Evolutionary conservation across 805 yeast genomes (phyloP), one percentile per base, ranked within the genome.

Genomic region (Saccharomycopsis selenospora): DNA sequence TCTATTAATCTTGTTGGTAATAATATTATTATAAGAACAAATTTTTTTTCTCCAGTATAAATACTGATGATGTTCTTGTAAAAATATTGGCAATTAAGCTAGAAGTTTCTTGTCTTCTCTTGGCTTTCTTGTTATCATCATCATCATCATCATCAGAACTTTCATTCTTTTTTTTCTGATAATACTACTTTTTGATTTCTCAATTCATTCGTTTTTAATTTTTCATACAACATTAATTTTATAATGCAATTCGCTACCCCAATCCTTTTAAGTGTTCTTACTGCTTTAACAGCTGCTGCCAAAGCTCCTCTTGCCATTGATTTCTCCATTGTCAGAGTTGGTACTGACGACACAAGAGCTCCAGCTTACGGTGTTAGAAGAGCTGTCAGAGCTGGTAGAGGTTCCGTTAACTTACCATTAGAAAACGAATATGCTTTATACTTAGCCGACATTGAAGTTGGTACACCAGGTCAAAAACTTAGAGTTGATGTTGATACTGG

Each of bases 401-500:
- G 38, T 14, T 33, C 38, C 6, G 38, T 33, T 10, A 33, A 33
- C 38, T 33, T 33, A 20, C 38, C 44, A 4, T 53, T 76, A 25
- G 57, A 59, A 7, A 76, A 75, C 53, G 65, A 67, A 45, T 51
- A 58, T 13, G 61, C 69, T 10, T 76, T 75, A 51, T 77, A 75
- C 55, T 63, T 73, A 7, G 74, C 71, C 3, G 65, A 64, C 2
- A 49, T 75, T n/a, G 58, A 61, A 28, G 59, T 75, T 13, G 79
- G 80, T 13, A 62, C 67, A 2, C 76, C 76, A 6, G 59, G 64
- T 5, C 76, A 72, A 53, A 60, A 61, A 26, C 48, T 73, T 7
- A 65, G 66, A 13, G 70, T 72, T 3, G 62, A 69, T 28, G 57
- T 75, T 42, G 79, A 75, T 55, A 71, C 78, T 3, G 78, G 78